These are phyloP conservation scores for Globisporangium lucens DNA, from an alignment of 352 stramenopile species.

Conservation along the genomic window DNA sequence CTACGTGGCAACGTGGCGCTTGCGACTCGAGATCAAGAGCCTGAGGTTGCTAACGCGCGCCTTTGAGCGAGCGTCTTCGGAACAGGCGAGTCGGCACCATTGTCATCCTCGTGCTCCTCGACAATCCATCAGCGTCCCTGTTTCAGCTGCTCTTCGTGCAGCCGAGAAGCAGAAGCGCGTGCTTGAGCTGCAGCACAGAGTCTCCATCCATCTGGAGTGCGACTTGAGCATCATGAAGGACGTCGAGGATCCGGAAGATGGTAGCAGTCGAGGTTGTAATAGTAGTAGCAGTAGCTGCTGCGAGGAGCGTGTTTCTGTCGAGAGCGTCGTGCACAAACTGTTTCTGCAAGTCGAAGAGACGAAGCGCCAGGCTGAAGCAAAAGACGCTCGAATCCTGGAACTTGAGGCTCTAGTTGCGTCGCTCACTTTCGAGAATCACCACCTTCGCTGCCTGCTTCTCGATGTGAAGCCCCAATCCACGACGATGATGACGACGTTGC, in stretches of 20 bases:
- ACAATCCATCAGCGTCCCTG: not conserved
- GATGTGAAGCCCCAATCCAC: not conserved
- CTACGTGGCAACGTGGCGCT: conserved; percentile 13
- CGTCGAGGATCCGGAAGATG: not conserved
- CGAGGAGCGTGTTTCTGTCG: conserved; percentile 25
- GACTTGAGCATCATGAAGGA: not conserved
- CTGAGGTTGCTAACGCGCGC: conserved; percentile 13
- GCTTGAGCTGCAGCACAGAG: conserved; percentile 4
- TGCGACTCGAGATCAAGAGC: conserved; percentile 15
- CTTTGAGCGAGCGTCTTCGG: conserved; percentile 13
- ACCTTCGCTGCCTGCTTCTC: not conserved
- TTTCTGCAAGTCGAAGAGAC: conserved; percentile 20
- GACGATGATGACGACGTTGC: too few species aligned
- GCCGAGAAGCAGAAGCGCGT: conserved; percentile 9
- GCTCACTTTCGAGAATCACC: conserved; percentile 20
- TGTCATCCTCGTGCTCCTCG: not conserved
- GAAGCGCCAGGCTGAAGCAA: conserved; percentile 1
- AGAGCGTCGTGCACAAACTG: conserved; percentile 34
- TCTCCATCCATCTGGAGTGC: not conserved
- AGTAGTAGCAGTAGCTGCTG: conserved; percentile 17
- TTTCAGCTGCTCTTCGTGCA: not conserved
- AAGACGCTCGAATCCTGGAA: conserved; percentile 23
- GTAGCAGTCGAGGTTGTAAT: conserved; percentile 2
- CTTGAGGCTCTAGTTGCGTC: conserved; percentile 22
- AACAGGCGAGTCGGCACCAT: not conserved